Percentiles rank a stretch among this genome's conserved stretches.
phyloP scores from a whole-genome alignment of 1,284 basidiomycete species.

The Moniliophthora roreri region DNA sequence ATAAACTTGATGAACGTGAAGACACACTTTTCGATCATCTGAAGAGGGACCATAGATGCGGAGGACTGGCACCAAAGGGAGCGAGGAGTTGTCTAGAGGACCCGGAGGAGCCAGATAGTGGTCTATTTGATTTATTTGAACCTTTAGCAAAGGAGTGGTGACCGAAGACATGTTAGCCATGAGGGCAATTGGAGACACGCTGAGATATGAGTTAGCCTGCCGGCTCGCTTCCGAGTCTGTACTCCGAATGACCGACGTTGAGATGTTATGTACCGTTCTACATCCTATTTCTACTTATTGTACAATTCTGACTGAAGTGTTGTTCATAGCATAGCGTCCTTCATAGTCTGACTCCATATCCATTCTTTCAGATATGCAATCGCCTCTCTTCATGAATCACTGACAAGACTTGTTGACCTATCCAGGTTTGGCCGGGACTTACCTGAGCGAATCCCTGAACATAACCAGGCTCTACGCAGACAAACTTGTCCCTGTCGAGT shows the following conservation, averaged over 20 bases:
- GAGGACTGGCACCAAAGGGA: conserved; percentile 75
- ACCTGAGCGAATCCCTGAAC: conserved; percentile 67
- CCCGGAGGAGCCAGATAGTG: conserved; percentile 56
- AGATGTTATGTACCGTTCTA: neutral
- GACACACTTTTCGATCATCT: conserved; percentile 75
- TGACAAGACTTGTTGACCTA: conserved; percentile 69
- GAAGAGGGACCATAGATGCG: conserved; percentile 88
- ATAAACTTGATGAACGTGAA: conserved; percentile 89
- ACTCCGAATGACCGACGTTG: neutral
- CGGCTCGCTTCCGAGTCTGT: too few relatives aligned
- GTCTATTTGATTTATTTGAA: conserved; percentile 70
- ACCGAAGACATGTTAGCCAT: conserved; percentile 2
- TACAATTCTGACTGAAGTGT: neutral
- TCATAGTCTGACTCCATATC: neutral
- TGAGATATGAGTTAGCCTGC: neutral
- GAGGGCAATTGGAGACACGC: neutral
- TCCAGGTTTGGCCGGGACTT: conserved; percentile 66
- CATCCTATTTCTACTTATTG: neutral
- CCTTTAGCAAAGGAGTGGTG: conserved; percentile 34
- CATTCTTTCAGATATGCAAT: conserved; percentile 9
- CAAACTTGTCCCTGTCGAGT: conserved; percentile 64
- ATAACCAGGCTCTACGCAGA: conserved; percentile 87
- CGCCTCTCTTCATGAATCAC: conserved; percentile 28
- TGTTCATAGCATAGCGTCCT: neutral
- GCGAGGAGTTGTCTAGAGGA: conserved; percentile 59